These are phyloP conservation scores for Cryptococcus wingfieldii DNA, from an alignment of 1,284 basidiomycete genomes.

Conservation along the genomic window DNA sequence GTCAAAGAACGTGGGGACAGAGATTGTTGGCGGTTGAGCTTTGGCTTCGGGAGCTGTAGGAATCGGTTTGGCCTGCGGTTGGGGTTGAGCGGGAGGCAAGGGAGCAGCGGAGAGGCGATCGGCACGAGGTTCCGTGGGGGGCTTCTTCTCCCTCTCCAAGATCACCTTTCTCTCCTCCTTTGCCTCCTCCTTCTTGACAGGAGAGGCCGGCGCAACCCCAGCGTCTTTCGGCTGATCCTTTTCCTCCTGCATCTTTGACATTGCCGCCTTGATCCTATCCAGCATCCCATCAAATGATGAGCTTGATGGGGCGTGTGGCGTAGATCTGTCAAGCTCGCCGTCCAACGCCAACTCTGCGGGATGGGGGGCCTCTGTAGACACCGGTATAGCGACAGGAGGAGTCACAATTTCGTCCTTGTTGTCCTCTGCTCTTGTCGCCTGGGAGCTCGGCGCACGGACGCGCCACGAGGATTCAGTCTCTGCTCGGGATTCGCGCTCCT, in stretches of 20 bases:
- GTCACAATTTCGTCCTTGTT: background rate
- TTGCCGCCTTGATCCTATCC: conserved; percentile 79
- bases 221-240: conserved; percentile 48
- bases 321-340: too few relatives aligned
- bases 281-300: conserved; percentile 67
- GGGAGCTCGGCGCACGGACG: background rate
- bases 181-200: conserved; percentile 9
- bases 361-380: too few relatives aligned
- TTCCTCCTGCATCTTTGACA: conserved; percentile 50
- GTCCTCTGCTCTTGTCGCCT: background rate
- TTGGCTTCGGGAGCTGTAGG: background rate
- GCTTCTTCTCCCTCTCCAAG: background rate
- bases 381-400: background rate
- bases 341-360: too few relatives aligned
- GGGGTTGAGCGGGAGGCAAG: background rate
- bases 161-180: conserved; percentile 3
- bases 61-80: background rate
- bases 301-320: background rate
- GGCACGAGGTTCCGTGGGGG: background rate
- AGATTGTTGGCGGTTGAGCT: background rate
- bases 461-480: conserved; percentile 21
- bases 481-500: conserved; percentile 1
- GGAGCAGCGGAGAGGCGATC: background rate
- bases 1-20: conserved; percentile 31
- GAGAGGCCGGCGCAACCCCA: conserved; percentile 55